Evolutionary conservation across 1,139 yeast species (phyloP).

Genomic region (Magnusiomyces magnusii): DNA sequence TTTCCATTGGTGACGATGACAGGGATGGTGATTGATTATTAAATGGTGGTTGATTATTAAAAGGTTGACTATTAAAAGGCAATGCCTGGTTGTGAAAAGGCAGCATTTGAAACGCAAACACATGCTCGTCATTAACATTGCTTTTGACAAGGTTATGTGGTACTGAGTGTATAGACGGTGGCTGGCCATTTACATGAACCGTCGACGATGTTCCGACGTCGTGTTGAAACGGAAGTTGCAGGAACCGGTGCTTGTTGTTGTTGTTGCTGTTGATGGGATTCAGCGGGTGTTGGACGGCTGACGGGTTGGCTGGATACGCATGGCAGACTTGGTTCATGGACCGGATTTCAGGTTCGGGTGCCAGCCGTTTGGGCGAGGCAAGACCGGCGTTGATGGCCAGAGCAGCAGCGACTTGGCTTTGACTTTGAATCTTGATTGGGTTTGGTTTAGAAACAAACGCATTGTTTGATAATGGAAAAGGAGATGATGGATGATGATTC

Average conservation of each 20-base stretch:
- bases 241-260: background rate
- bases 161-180: background rate
- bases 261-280: background rate
- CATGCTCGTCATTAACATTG: background rate
- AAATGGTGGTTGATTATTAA: too few relatives aligned
- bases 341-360: background rate
- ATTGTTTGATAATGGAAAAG: background rate
- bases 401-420: slow-evolving; percentile 17
- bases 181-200: background rate
- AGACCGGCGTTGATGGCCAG: background rate
- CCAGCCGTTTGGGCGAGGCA: background rate
- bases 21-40: too few relatives aligned
- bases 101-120: background rate
- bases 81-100: background rate
- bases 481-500: background rate
- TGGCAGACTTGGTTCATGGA: background rate
- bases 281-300: background rate
- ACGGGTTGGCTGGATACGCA: background rate
- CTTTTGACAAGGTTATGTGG: background rate
- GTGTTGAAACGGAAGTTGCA: background rate
- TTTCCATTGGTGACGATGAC: background rate
- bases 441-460: background rate
- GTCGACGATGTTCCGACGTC: too few relatives aligned
- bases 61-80: too few relatives aligned
- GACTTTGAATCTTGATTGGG: background rate